Conservation (phyloP, 139 green algal species). For the Haematococcus lacustris region DNA sequence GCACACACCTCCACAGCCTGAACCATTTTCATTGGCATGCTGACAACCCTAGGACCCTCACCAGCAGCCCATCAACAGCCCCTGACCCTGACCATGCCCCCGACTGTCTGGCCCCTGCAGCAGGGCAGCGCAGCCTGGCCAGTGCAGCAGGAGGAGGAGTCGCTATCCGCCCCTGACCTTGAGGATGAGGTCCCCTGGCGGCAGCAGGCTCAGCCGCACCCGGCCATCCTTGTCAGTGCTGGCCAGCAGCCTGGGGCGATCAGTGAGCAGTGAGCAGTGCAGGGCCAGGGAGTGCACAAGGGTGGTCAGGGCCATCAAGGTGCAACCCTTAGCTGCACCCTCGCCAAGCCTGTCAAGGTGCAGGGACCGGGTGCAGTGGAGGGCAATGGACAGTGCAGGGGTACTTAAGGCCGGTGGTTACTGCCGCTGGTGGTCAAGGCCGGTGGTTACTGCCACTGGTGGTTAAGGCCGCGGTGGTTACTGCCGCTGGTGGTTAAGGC, state of each 20-base stretch:
- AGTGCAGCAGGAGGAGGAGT: no score
- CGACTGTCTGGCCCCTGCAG: no score
- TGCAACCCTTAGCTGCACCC: neutral
- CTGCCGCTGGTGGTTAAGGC: neutral
- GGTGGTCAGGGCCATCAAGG: neutral
- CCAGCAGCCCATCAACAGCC: no score
- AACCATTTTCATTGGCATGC: no score
- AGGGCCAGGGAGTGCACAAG: no score
- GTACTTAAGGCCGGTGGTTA: neutral
- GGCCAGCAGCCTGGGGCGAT: slow-evolving; percentile 42
- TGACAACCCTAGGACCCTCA: no score
- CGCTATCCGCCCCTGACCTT: no score
- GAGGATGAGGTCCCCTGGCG: slow-evolving; percentile 16
- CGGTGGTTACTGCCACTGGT: neutral
- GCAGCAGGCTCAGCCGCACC: slow-evolving; percentile 51
- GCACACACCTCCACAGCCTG: no score
- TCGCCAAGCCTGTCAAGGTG: no score
- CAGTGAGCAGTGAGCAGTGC: no score
- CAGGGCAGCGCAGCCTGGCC: no score
- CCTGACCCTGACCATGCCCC: no score
- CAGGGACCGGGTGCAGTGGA: neutral
- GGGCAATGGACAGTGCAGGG: neutral
- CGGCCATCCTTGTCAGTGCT: slow-evolving; percentile 73
- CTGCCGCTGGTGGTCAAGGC: neutral
- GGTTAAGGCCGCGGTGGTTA: neutral